A percentile compares a stretch with the other conserved stretches of the same genome.
These are phyloP conservation scores for Biscogniauxia mediterranea DNA, from an alignment of 2,329 filamentous ascomycete genomes.

Conservation along the genomic window DNA sequence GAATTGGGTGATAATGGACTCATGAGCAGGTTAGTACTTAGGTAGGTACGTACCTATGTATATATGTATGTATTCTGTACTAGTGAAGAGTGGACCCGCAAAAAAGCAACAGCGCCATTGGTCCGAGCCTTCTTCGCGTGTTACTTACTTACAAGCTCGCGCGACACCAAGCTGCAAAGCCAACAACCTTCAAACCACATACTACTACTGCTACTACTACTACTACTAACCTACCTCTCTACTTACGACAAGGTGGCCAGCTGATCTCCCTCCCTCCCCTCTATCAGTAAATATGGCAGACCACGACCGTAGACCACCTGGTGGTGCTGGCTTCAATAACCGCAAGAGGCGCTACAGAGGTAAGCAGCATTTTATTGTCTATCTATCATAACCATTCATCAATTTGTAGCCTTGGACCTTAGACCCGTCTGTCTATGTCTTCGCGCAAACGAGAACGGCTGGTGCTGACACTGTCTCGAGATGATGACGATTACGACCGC, in stretches of 20 bases:
- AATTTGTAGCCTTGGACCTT: neutral
- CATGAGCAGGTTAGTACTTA: neutral
- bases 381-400: neutral
- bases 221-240: too few species aligned
- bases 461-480: constrained; percentile 32
- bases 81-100: neutral
- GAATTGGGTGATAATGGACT: too few species aligned
- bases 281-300: constrained; percentile 47
- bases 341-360: constrained; percentile 81
- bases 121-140: neutral
- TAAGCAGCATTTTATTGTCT: constrained; percentile 38
- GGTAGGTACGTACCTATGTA: neutral
- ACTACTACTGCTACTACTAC: neutral
- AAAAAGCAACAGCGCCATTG: neutral
- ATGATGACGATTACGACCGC: constrained; percentile 77
- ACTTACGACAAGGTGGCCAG: constrained; percentile 1
- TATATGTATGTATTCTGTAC: too few species aligned
- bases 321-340: constrained; percentile 50
- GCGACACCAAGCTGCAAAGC: neutral
- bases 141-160: neutral
- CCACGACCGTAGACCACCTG: constrained; percentile 54
- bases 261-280: constrained; percentile 1
- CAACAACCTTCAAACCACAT: neutral
- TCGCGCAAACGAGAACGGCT: neutral
- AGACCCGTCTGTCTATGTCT: neutral